These are phyloP conservation scores for Komagataella ulmi DNA, from an alignment of 805 yeast species.

Conservation along the genomic window DNA sequence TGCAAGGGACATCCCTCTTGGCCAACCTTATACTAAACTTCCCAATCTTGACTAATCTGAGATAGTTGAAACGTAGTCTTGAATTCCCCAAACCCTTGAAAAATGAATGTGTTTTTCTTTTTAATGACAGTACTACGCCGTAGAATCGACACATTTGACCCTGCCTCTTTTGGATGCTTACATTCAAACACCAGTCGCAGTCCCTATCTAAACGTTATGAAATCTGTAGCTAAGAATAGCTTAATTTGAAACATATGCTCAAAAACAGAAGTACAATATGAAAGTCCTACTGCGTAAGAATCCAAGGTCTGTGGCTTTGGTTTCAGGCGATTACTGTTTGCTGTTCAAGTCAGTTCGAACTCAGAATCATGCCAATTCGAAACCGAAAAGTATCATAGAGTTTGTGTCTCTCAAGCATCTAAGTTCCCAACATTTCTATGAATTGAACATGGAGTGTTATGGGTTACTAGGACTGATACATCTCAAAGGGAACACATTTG, in stretches of 20 bases:
- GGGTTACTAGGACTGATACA: constrained; percentile 54
- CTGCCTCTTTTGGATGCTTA: neutral
- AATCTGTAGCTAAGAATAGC: neutral
- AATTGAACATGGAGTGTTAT: constrained; percentile 17
- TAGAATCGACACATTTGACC: no score
- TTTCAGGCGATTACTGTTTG: constrained; percentile 44
- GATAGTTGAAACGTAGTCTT: no score
- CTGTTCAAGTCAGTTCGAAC: constrained; percentile 35
- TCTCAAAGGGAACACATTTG: constrained; percentile 37
- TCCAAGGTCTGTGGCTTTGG: constrained; percentile 61
- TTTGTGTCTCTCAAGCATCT: constrained; percentile 21
- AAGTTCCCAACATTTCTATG: neutral
- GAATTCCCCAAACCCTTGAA: no score
- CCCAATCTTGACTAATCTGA: neutral
- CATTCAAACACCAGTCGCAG: neutral
- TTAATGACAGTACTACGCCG: no score
- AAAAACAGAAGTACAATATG: constrained; percentile 22
- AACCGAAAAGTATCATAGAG: constrained; percentile 34
- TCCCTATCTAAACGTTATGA: neutral
- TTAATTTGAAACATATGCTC: neutral
- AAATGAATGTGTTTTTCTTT: no score
- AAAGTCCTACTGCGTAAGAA: constrained; percentile 44
- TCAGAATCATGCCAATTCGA: constrained; percentile 7
- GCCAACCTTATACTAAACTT: neutral
- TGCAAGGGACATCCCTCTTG: neutral